Percentiles rank a stretch among this genome's conserved stretches.
Evolutionary conservation across 768 basidiomycete genomes (phyloP).

Genomic region (Boletus tylopilopsis): DNA sequence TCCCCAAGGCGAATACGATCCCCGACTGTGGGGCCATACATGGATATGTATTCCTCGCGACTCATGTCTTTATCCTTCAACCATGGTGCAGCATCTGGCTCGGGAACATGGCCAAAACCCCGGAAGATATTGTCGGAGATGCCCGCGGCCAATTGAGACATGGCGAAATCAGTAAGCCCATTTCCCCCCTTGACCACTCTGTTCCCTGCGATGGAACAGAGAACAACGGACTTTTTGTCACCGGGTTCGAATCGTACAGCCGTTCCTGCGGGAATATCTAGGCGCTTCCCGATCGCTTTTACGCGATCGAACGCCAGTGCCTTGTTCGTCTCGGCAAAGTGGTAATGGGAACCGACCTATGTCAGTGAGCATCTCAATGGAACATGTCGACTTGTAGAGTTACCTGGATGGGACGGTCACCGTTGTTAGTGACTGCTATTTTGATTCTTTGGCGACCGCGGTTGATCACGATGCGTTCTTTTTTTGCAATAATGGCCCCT

Average conservation of each 20-base stretch:
- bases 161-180: slow-evolving; percentile 38
- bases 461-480: slow-evolving; percentile 72
- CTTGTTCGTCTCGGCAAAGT: slow-evolving; percentile 87
- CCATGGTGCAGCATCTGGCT: slow-evolving; percentile 58
- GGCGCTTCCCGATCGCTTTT: slow-evolving; percentile 75
- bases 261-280: slow-evolving; percentile 93
- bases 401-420: slow-evolving; percentile 92
- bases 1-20: slow-evolving; percentile 89
- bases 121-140: slow-evolving; percentile 21
- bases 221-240: slow-evolving; percentile 76
- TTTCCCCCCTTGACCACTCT: slow-evolving; percentile 80
- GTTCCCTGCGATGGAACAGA: slow-evolving; percentile 74
- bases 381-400: slow-evolving; percentile 14
- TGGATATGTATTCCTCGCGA: slow-evolving; percentile 77
- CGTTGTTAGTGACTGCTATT: slow-evolving; percentile 82
- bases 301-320: slow-evolving; percentile 78
- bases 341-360: slow-evolving; percentile 92
- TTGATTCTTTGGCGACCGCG: slow-evolving; percentile 62
- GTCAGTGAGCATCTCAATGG: not conserved
- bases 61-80: slow-evolving; percentile 51
- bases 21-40: slow-evolving; percentile 94
- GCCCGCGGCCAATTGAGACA: slow-evolving; percentile 48
- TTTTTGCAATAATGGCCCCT: slow-evolving; percentile 69
- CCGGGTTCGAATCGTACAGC: slow-evolving; percentile 97
- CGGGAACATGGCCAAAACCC: slow-evolving; percentile 68